Base-by-base conservation (phyloP, 805 yeast genomes). In the Zygoascus biomembranicola region DNA sequence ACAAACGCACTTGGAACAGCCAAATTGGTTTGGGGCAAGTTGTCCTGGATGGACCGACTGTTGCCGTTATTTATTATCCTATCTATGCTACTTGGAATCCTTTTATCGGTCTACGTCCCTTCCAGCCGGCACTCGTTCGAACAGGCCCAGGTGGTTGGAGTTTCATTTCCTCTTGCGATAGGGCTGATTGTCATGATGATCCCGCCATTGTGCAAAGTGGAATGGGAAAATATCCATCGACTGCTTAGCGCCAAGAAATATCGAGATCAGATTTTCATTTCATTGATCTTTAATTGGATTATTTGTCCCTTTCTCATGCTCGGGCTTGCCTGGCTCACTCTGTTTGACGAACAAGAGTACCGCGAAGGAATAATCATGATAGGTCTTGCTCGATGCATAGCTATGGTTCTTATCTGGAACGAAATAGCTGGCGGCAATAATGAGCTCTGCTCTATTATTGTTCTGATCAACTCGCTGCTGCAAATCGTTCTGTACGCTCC, bases 341-440 rank as follows among this genome's bases (percentile, higher is more conserved):
- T 80, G 48, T 76, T 76, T 52, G 76, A 79, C 53, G 60, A 71
- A 49, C 66, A 66, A 8, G 84, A 77, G 52, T 77, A 76, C 53
- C 66, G 84, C 43, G 68, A 66, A 43, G 84, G 84, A 1, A 70
- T 80, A n/a, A 77, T 80, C 32, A 73, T 80, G 77, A 77, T 80
- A 47, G 85, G 85, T 0, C 53, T 77, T 37, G 84, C 82, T 5
- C 66, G 84, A 54, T 80, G 85, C 61, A 79, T 80, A 57, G 85
- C 84, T 20, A 80, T 80, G 84, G 85, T 79, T 1, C 65, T 80
- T 50, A 63, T 80, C 28, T 80, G 84, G 85, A 80, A 76, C 60
- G 73, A 76, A 32, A 67, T 80, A 16, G 79, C 83, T 1, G 73
- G 66, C 8, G 84, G 84, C 5, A 81, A 79, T 60, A 65, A 66